phyloP scores from a whole-genome alignment of 2,329 filamentous ascomycete species.

The Plenodomus lindquistii region DNA sequence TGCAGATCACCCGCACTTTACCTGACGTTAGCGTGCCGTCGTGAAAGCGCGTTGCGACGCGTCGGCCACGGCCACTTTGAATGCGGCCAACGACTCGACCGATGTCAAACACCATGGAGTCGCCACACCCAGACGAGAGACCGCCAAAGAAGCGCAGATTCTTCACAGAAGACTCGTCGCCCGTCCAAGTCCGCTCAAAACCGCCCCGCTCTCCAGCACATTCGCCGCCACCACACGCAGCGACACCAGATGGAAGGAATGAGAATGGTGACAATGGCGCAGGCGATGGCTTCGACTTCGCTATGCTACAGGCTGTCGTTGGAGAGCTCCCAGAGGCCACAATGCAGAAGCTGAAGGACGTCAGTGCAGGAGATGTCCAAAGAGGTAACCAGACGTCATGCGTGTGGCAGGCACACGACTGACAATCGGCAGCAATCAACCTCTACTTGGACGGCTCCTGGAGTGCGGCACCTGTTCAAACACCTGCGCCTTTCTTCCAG shows the following conservation, averaged over 20 bases:
- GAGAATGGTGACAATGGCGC: slow-evolving; percentile 11
- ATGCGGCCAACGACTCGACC: slow-evolving; percentile 2
- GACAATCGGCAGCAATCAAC: slow-evolving; percentile 57
- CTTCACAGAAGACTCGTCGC: slow-evolving; percentile 58
- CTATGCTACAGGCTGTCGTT: slow-evolving; percentile 61
- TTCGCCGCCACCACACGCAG: slow-evolving; percentile 30
- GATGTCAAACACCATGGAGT: slow-evolving; percentile 37
- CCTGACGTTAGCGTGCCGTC: slow-evolving; percentile 20
- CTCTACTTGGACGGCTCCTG: slow-evolving; percentile 68
- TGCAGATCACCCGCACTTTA: slow-evolving; percentile 22
- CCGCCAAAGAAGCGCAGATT: slow-evolving; percentile 66
- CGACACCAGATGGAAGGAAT: slow-evolving; percentile 7
- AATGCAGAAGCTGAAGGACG: slow-evolving; percentile 53
- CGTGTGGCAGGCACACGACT: slow-evolving; percentile 3
- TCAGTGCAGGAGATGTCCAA: slow-evolving; percentile 59
- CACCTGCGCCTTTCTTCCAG: slow-evolving; percentile 19
- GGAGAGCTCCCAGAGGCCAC: slow-evolving; percentile 55
- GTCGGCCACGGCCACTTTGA: slow-evolving; percentile 13
- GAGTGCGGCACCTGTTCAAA: slow-evolving; percentile 44
- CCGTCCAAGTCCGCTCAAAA: slow-evolving; percentile 18
- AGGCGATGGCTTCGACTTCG: slow-evolving; percentile 55
- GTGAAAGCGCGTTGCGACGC: slow-evolving; percentile 40
- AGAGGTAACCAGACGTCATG: slow-evolving; percentile 39
- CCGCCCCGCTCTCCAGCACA: slow-evolving; percentile 33
- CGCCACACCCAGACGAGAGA: slow-evolving; percentile 53